Evolutionary conservation across 164 flowering plant species (phyloP).

Genomic region (Magnolia officinalis): DNA sequence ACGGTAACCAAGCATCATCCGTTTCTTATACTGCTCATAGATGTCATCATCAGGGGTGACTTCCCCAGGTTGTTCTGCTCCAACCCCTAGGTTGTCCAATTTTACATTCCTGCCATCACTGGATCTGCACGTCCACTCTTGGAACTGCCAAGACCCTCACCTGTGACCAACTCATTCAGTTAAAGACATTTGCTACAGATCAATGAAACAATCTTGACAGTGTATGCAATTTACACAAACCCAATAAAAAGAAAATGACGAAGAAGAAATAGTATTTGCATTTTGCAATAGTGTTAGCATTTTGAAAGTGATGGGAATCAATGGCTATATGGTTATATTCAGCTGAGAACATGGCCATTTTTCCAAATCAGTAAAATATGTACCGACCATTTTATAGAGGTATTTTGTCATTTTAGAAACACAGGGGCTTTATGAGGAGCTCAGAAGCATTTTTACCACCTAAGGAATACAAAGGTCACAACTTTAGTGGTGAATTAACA

Average conservation of each 20-base stretch:
- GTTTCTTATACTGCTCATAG: constrained; percentile 97
- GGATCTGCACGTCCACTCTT: constrained; percentile 86
- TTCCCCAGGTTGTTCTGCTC: constrained; percentile 84
- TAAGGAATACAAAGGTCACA: too few relatives aligned
- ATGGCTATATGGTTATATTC: not conserved
- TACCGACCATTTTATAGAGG: too few relatives aligned
- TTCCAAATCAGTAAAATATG: not conserved
- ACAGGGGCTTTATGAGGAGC: too few relatives aligned
- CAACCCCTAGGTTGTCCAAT: constrained; percentile 80
- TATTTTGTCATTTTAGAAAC: too few relatives aligned
- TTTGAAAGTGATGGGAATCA: not conserved
- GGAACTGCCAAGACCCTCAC: constrained; percentile 97
- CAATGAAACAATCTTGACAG: not conserved
- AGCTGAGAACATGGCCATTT: not conserved
- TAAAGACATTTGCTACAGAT: not conserved
- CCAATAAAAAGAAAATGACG: not conserved
- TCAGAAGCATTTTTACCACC: too few relatives aligned
- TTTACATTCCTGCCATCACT: constrained; percentile 83
- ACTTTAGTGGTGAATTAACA: too few relatives aligned
- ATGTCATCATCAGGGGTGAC: constrained; percentile 93
- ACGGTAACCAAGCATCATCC: constrained; percentile 98
- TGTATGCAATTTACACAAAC: not conserved
- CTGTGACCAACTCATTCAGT: constrained; percentile 28
- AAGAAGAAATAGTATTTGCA: not conserved
- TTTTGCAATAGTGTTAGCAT: not conserved